phyloP scores from a whole-genome alignment of 805 yeast genomes.

The Candida maltosa region DNA sequence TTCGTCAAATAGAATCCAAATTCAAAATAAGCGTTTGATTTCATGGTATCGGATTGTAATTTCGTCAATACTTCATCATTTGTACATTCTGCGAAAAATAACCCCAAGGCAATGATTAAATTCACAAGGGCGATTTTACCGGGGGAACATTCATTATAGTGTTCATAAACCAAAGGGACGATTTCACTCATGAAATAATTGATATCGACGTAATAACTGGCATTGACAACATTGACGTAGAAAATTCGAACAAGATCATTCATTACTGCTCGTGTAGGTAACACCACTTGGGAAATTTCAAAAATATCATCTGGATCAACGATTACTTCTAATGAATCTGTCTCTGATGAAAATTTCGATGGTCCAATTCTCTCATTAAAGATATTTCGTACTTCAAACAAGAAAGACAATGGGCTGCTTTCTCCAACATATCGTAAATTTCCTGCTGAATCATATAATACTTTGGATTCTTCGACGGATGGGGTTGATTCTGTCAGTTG shows the following conservation, averaged over 20 bases:
- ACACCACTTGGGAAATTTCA: conserved; percentile 6
- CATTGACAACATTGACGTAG: conserved; percentile 1
- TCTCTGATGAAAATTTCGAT: conserved; percentile 33
- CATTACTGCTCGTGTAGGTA: conserved; percentile 8
- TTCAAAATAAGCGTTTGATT: conserved; percentile 30
- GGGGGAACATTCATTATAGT: conserved; percentile 9
- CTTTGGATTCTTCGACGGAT: background rate
- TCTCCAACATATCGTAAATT: conserved; percentile 39
- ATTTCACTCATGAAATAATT: conserved; percentile 31
- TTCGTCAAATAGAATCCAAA: conserved; percentile 29
- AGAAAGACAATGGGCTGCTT: conserved; percentile 36
- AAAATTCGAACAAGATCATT: conserved; percentile 1
- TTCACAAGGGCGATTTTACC: conserved; percentile 30
- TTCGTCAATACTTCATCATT: conserved; percentile 11
- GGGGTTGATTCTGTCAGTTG: background rate
- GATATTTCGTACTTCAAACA: conserved; percentile 37
- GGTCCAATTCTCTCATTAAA: conserved; percentile 23
- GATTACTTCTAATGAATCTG: conserved; percentile 27
- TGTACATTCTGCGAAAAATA: conserved; percentile 26
- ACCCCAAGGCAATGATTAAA: conserved; percentile 38
- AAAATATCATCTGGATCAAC: conserved; percentile 27
- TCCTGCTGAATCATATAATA: conserved; percentile 15
- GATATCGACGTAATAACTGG: conserved; percentile 8
- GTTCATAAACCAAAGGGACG: conserved; percentile 31
- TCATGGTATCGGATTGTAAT: conserved; percentile 11